Base-by-base conservation (phyloP, 331 rosid genomes). In the Telfairia occidentalis region DNA sequence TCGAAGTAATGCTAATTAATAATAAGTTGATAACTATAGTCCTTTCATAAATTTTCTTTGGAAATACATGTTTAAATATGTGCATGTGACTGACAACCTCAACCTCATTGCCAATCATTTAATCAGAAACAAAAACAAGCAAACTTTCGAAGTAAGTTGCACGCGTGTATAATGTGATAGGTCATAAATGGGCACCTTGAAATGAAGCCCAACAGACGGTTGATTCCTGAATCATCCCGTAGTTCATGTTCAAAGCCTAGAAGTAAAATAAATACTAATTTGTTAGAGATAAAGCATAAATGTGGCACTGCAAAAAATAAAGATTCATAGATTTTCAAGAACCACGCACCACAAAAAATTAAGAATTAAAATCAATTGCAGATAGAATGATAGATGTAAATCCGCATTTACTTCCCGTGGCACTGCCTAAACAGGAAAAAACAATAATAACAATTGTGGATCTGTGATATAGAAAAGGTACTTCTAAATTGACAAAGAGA, bases 171-270 rank as follows among this genome's bases (percentile, higher is more conserved):
- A 21, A 69, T 43, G 15, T 15, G 54, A 69, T 69, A 43, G n/a
- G 26, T 70, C 21, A 28, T 45, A 43, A 45, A 30, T 24, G 38
- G 16, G 30, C 64, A 94, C 98, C 98, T 79, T 60, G 98, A 85
- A 85, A 94, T 84, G 61, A 90, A 82, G 80, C 98, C 96, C 96
- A 97, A 90, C 50, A 94, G 77, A 72, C 96, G 92, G 73, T 89
- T 77, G 64, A 91, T 81, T 82, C 98, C 98, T 10, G 86, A 77
- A 73, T 94, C 98, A 84, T 91, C 97, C 70, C 88, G 87, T 26
- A 94, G 96, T 87, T 94, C 98, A 42, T 75, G 80, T 46, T 77
- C 69, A 78, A 88, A 91, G 63, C 85, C 97, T 89, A 82, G 2
- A 29, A 40, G 49, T 34, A 59, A 81, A 81, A 75, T 63, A 63